Percentiles rank a stretch among this genome's conserved stretches.
These are phyloP conservation scores for Tuber aestivum DNA, from an alignment of 495 filamentous ascomycete species.

Conservation along the genomic window DNA sequence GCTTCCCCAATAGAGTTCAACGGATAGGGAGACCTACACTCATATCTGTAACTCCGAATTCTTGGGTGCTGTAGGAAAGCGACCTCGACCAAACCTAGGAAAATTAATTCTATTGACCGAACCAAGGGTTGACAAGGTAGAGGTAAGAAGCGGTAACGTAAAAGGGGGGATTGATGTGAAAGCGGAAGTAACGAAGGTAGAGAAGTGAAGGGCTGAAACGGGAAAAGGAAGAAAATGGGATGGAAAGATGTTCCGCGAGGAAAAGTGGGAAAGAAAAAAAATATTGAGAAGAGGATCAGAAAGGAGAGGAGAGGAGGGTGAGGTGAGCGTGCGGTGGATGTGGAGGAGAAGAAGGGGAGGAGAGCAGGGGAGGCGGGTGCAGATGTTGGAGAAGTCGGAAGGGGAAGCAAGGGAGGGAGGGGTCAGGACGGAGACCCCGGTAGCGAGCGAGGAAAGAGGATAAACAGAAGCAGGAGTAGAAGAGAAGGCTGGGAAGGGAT, in stretches of 20 bases:
- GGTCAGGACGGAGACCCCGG: neutral
- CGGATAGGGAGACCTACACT: conserved; percentile 40
- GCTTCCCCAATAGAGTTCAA: neutral
- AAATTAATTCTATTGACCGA: conserved; percentile 30
- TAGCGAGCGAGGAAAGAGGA: neutral
- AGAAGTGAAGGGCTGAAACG: conserved; percentile 15
- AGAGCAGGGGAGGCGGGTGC: neutral
- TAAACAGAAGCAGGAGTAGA: neutral
- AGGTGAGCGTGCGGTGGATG: neutral
- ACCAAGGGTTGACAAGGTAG: conserved; percentile 23
- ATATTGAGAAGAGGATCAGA: neutral
- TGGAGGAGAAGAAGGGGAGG: neutral
- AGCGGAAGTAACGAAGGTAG: conserved; percentile 18
- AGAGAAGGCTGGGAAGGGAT: neutral
- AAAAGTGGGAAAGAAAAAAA: neutral
- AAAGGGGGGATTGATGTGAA: neutral
- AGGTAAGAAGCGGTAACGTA: neutral
- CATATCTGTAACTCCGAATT: conserved; percentile 32
- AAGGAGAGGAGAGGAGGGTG: neutral
- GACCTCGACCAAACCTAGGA: conserved; percentile 3
- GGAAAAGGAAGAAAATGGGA: conserved; percentile 7
- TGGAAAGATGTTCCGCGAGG: neutral
- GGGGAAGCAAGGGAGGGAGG: conserved; percentile 6
- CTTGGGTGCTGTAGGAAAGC: conserved; percentile 15
- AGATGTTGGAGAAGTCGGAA: neutral